phyloP scores from a whole-genome alignment of 441 rosid genomes.

The Francoa sonchifolia region DNA sequence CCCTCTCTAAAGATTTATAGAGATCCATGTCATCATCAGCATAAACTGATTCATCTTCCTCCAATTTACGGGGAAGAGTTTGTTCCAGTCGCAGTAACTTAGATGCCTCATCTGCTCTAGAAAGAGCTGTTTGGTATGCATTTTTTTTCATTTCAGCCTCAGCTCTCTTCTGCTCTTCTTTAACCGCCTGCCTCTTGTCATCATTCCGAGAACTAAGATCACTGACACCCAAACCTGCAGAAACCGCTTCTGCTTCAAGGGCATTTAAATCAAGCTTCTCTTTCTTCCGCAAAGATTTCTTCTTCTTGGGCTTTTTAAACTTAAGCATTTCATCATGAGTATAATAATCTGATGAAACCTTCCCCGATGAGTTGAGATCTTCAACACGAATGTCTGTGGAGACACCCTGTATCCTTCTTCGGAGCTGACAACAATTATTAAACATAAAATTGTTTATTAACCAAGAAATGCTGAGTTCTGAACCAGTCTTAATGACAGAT shows the following conservation, averaged over 20 bases:
- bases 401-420: constrained; percentile 63
- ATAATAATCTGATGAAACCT: constrained; percentile 66
- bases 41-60: constrained; percentile 48
- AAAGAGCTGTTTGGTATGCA: constrained; percentile 65
- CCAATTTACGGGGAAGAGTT: constrained; percentile 31
- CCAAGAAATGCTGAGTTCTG: not conserved
- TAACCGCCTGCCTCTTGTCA: constrained; percentile 69
- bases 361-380: constrained; percentile 54
- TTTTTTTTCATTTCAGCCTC: constrained; percentile 68
- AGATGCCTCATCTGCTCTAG: constrained; percentile 91
- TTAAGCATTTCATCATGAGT: constrained; percentile 79
- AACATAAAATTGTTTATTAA: constrained; percentile 1
- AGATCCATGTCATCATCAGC: constrained; percentile 84
- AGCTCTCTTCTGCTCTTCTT: constrained; percentile 59
- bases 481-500: not conserved
- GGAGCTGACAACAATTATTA: constrained; percentile 38
- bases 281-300: constrained; percentile 69
- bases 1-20: constrained; percentile 63
- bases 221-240: constrained; percentile 70
- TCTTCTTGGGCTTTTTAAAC: constrained; percentile 90
- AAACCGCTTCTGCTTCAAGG: constrained; percentile 84
- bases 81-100: constrained; percentile 58
- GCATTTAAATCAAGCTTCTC: constrained; percentile 78
- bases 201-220: constrained; percentile 95
- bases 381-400: constrained; percentile 39